Evolutionary conservation across 164 flowering plant genomes (phyloP).

Genomic region (Platanus orientalis): DNA sequence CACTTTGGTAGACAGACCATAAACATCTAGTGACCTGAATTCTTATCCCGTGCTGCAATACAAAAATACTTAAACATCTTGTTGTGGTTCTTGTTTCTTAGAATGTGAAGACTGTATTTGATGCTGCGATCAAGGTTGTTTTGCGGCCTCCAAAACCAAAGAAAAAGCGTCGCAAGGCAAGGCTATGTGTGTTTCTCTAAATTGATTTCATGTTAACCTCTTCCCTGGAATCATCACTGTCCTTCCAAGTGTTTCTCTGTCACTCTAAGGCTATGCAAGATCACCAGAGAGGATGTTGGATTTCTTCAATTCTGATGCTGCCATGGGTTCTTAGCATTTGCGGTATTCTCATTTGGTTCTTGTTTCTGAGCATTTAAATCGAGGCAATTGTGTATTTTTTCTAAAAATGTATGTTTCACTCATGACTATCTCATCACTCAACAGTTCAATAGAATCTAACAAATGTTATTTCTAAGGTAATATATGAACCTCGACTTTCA

Average conservation of each 20-base stretch:
- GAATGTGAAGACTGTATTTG: conserved; percentile 72
- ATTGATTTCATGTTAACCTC: not conserved
- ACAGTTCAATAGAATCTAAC: too few species aligned
- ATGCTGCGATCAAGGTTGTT: conserved; percentile 67
- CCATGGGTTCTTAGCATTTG: not conserved
- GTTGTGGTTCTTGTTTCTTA: conserved; percentile 9
- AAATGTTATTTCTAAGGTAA: not conserved
- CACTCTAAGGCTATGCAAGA: not conserved
- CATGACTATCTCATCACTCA: not conserved
- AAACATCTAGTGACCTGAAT: not conserved
- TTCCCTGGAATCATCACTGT: not conserved
- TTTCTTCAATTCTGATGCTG: not conserved
- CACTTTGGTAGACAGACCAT: too few species aligned
- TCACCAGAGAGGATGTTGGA: not conserved
- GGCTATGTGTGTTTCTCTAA: conserved; percentile 33
- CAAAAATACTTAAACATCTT: not conserved
- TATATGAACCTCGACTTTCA: too few species aligned
- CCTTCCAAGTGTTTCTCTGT: not conserved
- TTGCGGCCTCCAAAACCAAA: conserved; percentile 50
- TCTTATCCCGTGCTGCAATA: not conserved
- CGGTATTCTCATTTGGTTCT: not conserved
- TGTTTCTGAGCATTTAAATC: not conserved
- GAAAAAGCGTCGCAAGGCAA: conserved; percentile 31
- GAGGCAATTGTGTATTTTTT: not conserved
- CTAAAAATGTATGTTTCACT: not conserved